Evolutionary conservation across 164 flowering plant genomes (phyloP).

Genomic region (Malania oleifera): DNA sequence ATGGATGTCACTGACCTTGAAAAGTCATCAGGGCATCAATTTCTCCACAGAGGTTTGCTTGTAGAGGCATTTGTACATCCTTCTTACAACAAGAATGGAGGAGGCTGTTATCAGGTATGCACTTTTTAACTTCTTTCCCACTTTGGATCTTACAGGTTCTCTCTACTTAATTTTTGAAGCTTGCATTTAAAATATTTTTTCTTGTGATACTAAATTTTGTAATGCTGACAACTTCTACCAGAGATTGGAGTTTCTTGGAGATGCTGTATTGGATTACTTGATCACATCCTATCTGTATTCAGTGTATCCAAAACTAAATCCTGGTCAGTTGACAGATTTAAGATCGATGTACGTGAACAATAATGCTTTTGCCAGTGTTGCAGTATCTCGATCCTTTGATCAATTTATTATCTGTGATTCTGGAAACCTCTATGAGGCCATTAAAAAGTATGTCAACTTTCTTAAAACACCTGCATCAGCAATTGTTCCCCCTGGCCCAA

Average conservation of each 20-base stretch:
- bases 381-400: slow-evolving; percentile 55
- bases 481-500: slow-evolving; percentile 32
- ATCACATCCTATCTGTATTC: slow-evolving; percentile 88
- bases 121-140: background rate
- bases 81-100: slow-evolving; percentile 64
- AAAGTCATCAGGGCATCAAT: slow-evolving; percentile 40
- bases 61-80: slow-evolving; percentile 92
- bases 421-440: slow-evolving; percentile 39
- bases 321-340: slow-evolving; percentile 92
- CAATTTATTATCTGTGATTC: slow-evolving; percentile 64
- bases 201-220: slow-evolving; percentile 9
- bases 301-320: slow-evolving; percentile 78
- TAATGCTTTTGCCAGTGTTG: slow-evolving; percentile 69
- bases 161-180: background rate
- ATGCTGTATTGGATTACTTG: slow-evolving; percentile 91
- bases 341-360: slow-evolving; percentile 72
- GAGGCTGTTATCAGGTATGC: slow-evolving; percentile 94
- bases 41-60: slow-evolving; percentile 71
- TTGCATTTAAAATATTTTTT: slow-evolving; percentile 3
- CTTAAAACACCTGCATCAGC: slow-evolving; percentile 28
- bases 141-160: background rate
- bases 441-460: slow-evolving; percentile 47
- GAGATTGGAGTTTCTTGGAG: slow-evolving; percentile 98
- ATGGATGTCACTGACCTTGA: slow-evolving; percentile 54
- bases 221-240: slow-evolving; percentile 27